Percentiles rank a stretch among this genome's conserved stretches.
phyloP scores from a whole-genome alignment of 225 moss, liverwort and hornwort genomes.

The Sphagnum contortum region DNA sequence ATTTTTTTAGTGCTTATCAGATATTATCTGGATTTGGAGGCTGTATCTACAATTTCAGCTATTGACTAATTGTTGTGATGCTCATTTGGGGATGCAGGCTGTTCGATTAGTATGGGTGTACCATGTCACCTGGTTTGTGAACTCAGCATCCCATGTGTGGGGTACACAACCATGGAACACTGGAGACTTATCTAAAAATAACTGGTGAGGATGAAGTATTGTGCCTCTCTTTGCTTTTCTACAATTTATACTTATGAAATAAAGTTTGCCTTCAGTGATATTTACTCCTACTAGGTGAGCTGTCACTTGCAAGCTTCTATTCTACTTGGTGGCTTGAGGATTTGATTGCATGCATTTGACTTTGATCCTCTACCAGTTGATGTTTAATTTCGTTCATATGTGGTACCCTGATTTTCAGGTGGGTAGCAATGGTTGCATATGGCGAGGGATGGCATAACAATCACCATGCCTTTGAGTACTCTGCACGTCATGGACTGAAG shows the following conservation, averaged over 20 bases:
- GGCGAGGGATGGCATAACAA: slow-evolving; percentile 99
- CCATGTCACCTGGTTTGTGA: slow-evolving; percentile 95
- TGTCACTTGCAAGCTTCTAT: no score
- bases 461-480: slow-evolving; percentile 98
- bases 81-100: slow-evolving; percentile 33
- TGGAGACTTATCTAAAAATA: slow-evolving; percentile 85
- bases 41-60: neutral
- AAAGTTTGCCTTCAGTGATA: no score
- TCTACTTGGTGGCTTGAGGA: no score
- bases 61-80: no score
- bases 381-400: no score
- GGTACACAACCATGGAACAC: slow-evolving; percentile 88
- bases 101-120: slow-evolving; percentile 95
- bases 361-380: no score
- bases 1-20: no score
- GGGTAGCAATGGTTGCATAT: slow-evolving; percentile 93
- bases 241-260: no score
- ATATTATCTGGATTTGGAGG: no score
- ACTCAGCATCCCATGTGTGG: slow-evolving; percentile 97
- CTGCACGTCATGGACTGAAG: slow-evolving; percentile 86
- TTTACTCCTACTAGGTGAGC: no score
- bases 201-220: slow-evolving; percentile 46
- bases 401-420: slow-evolving; percentile 30
- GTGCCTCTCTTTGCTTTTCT: neutral
- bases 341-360: no score